Evolutionary conservation across 768 basidiomycete species (phyloP), one percentile per base, ranked within the genome.

Genomic region (Leccinum boreale): DNA sequence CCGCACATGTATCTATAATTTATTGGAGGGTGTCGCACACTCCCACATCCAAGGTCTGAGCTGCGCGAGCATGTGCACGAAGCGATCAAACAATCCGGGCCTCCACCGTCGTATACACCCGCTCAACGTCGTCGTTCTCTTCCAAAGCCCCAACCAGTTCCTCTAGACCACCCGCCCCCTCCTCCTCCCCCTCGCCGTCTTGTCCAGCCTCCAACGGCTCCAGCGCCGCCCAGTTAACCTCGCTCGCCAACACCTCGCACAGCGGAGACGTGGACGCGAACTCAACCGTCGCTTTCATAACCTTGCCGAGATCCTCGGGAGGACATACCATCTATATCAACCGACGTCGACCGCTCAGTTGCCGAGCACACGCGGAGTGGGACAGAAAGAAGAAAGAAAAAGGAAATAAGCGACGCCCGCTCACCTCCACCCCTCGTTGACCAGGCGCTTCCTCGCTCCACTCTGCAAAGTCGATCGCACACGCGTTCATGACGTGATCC

Each of bases 91-190:
- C 46, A 55, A 35, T 67, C 71, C 26, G 62, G 58, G 44, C 42
- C 11, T 79, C 79, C 53, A 78, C 58, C 24, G 78, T 83, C 47
- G 85, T 85, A 75, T 81, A 86, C 24, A 88, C 82, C 56, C 77
- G 78, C 56, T 82, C 70, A 12, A 80, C 81, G 65, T 88, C 87
- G 53, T 81, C 82, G 58, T 82, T 73, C 23, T 74, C 81, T 68
- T 85, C 84, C 51, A 89, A 68, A 5, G 75, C 78, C 45, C 80
- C 77, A 19, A 85, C 71, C 21, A 89, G 71, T 11, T 68, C 65
- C 31, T 74, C 72, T 8, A 87, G 65, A 49, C 73, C 74, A 28
- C 42, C 57, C 58, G 23, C 70, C 65, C 59, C 61, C 52, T 74
- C 71, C 12, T 5, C 31, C 52, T 74, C 71, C 28, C 28, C 28